Percentiles rank a stretch among this genome's conserved stretches.
Conservation (phyloP, 768 basidiomycete genomes). For the Hericium erinaceus region DNA sequence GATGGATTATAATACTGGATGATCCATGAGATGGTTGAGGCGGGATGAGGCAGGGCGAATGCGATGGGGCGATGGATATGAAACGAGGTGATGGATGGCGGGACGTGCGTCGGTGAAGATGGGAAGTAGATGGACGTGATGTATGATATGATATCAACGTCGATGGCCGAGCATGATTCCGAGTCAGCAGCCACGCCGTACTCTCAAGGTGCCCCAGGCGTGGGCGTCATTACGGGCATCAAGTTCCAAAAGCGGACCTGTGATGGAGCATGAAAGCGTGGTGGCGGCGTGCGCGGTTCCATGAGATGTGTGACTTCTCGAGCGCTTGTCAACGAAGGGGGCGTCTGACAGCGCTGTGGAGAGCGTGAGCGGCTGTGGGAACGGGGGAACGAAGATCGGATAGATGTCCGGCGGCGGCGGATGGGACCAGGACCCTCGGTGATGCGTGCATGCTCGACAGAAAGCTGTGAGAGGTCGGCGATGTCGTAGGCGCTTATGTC, state of each 20-base stretch:
- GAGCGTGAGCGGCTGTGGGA: slow-evolving; percentile 2
- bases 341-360: slow-evolving; percentile 1
- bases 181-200: too few species aligned
- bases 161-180: not conserved
- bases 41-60: too few species aligned
- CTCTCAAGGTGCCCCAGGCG: not conserved
- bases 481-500: slow-evolving; percentile 10
- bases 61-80: too few species aligned
- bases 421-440: slow-evolving; percentile 9
- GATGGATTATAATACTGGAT: too few species aligned
- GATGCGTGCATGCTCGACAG: slow-evolving; percentile 2
- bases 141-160: not conserved
- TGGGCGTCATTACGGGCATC: slow-evolving; percentile 15
- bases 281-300: slow-evolving; percentile 8
- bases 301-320: not conserved
- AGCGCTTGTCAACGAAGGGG: not conserved
- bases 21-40: too few species aligned
- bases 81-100: too few species aligned
- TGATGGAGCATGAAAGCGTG: slow-evolving; percentile 11
- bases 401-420: slow-evolving; percentile 10
- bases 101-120: too few species aligned
- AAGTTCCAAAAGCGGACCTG: slow-evolving; percentile 12
- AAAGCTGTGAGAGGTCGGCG: slow-evolving; percentile 14
- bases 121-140: too few species aligned
- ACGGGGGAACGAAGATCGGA: slow-evolving; percentile 4